Conservation (phyloP, 495 filamentous ascomycete genomes). For the Penicillium herquei region DNA sequence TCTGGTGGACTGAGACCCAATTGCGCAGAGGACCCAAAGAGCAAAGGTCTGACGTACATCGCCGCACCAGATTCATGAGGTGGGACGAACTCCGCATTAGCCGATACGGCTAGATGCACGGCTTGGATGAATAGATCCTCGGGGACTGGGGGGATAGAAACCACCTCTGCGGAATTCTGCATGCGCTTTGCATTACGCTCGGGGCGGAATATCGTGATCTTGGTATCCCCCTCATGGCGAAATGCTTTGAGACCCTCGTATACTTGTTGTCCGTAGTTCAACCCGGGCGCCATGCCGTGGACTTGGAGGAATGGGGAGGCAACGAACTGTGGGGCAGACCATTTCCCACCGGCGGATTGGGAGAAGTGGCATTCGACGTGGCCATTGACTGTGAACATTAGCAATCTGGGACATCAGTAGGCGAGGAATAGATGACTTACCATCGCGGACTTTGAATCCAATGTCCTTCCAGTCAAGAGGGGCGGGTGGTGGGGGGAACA, state of each 20-base stretch:
- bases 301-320: constrained; percentile 74
- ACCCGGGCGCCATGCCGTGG: constrained; percentile 84
- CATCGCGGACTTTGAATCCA: constrained; percentile 88
- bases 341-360: constrained; percentile 48
- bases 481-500: constrained; percentile 80
- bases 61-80: constrained; percentile 79
- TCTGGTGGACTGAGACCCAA: constrained; percentile 79
- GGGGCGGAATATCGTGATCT: constrained; percentile 79
- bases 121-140: constrained; percentile 67
- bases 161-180: constrained; percentile 70
- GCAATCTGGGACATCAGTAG: neutral
- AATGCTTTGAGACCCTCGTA: constrained; percentile 95
- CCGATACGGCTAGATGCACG: constrained; percentile 73
- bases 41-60: constrained; percentile 82
- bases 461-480: constrained; percentile 81
- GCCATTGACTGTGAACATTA: constrained; percentile 24
- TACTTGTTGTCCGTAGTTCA: constrained; percentile 93
- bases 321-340: constrained; percentile 72
- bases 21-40: constrained; percentile 83
- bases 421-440: constrained; percentile 39
- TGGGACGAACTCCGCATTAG: constrained; percentile 86
- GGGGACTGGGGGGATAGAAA: constrained; percentile 76
- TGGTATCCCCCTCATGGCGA: constrained; percentile 56
- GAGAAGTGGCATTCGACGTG: constrained; percentile 37
- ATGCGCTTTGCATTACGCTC: constrained; percentile 77